Evolutionary conservation across 192 early-diverging fungal genomes (phyloP), one percentile per base, ranked within the genome.

Genomic region (Coemansia sp.): DNA sequence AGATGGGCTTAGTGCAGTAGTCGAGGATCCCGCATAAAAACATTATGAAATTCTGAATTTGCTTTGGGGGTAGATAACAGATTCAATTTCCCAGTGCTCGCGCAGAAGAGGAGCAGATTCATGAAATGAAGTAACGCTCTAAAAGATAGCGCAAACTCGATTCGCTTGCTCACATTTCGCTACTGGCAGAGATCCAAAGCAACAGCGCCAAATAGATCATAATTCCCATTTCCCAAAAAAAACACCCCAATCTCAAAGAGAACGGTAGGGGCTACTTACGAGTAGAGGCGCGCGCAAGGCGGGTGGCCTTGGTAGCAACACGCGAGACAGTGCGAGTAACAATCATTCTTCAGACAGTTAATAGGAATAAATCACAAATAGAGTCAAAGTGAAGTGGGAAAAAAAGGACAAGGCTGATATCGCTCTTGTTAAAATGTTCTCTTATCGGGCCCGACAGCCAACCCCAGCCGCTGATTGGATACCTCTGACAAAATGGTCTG

Each of bases 271-370:
- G 26, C 14, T 59, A 77, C 76, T 79, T 79, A 79, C 76, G 24
- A 51, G 66, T 64, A 53, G 71, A 66, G 67, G 67, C 51, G 42
- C 67, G 58, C 24, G 48, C 42, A 33, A 79, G 53, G 59, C 76
- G 70, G 57, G 60, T 65, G 59, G 71, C 76, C 76, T 79, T 73
- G 66, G 6, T 56, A 48, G 71, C 67, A 28, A 73, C 70, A 53
- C 76, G 76, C 67, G 71, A 73, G 38, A 73, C 71, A 55, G 46
- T 70, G 70, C 76, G 76, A 45, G 71, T 66, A 59, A 79, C 56
- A 57, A 79, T 73, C 76, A 79, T 79, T 31, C 42, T 65, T 31
- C 62, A 62, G 7, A 50, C 62, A 42, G 50, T 59, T 53, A 28
- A 36, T 33, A 40, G 42, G 33, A 26, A 59, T 26, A 35, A 31